Base-by-base conservation (phyloP, 169 alveolate species). In the Plasmodium knowlesi region DNA sequence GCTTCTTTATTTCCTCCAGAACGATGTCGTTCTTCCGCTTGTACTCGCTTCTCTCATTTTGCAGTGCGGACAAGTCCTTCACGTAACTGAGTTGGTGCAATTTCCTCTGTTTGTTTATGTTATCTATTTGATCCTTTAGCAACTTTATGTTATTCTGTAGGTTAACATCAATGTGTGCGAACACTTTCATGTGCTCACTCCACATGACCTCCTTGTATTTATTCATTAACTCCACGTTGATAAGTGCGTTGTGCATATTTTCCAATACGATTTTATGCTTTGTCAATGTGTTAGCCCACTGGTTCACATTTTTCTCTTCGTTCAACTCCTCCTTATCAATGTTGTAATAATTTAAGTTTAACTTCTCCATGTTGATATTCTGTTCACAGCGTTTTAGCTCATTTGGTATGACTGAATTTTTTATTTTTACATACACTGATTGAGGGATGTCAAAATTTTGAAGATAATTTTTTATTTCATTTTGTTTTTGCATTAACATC, bases 91-190 rank as follows among this genome's bases (percentile, higher is more conserved):
- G 37, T 32, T 84, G 92, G 53, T 84, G 92, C 53, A 84, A 19
- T 43, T 84, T 84, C 74, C 92, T 84, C 74, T 84, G 43, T 53
- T 84, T 84, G n/a, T 84, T 84, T 84, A 84, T 84, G 53, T 84
- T 84, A 19, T 84, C 92, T 10, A 84, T 84, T 10, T 84, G 54
- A 43, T 84, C 92, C 53, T 84, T 84, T 72, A 84, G 53, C 30
- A 73, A 12, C 43, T 84, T 84, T 37, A 84, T 84, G 8, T 22
- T 71, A 84, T 84, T 84, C 50, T 84, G 92, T 43, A 84, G 53
- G 43, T 84, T 84, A 5, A 84, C 72, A 41, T 84, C 92, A 14
- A 84, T 43, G 43, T 84, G 92, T 19, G 72, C 72, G 39, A 84
- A 43, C 2, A 72, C 32, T 37, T 84, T 84, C 92, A 84, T 84